A percentile compares a stretch with the other conserved stretches of the same genome.
Evolutionary conservation across 805 yeast genomes (phyloP).

Genomic region (Metschnikowia baotianmanensis): DNA sequence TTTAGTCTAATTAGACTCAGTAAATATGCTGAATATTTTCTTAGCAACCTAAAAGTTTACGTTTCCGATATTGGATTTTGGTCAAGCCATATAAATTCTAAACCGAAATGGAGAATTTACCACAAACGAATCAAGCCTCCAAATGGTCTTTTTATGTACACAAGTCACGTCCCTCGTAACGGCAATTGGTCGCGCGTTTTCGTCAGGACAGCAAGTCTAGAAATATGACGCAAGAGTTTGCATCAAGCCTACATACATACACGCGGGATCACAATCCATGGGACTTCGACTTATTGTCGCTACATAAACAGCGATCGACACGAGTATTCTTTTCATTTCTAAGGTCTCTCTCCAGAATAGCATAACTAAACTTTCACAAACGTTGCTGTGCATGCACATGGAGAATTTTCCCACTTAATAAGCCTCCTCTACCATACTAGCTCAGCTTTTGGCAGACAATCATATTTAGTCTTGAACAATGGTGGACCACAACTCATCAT

Average conservation of each 20-base stretch:
- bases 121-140: too few relatives aligned
- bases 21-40: too few relatives aligned
- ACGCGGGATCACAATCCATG: conserved; percentile 4
- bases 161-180: neutral
- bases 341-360: neutral
- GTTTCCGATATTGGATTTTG: too few relatives aligned
- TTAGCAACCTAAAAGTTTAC: too few relatives aligned
- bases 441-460: neutral
- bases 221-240: conserved; percentile 4
- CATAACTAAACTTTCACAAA: too few relatives aligned
- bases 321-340: neutral
- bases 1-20: too few relatives aligned
- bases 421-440: neutral
- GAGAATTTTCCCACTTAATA: too few relatives aligned
- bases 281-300: too few relatives aligned
- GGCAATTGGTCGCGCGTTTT: neutral
- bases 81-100: too few relatives aligned
- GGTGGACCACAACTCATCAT: conserved; percentile 10
- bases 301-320: neutral
- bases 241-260: conserved; percentile 9
- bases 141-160: too few relatives aligned
- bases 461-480: neutral
- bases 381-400: too few relatives aligned
- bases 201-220: conserved; percentile 3
- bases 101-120: too few relatives aligned